Conservation (phyloP, 2,329 filamentous ascomycete genomes). For the Aspergillus pseudoterreus region DNA sequence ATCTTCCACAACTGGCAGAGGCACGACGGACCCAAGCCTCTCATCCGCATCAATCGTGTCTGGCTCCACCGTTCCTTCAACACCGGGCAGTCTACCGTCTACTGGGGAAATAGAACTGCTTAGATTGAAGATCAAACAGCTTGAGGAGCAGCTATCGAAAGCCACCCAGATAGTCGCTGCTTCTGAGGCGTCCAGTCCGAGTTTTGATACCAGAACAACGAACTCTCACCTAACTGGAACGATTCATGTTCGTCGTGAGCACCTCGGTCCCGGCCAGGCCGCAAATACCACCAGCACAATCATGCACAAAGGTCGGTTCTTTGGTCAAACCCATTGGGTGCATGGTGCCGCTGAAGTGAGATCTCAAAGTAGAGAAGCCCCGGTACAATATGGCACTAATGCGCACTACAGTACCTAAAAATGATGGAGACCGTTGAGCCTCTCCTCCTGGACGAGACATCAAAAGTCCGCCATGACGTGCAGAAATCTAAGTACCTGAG, state of each 20-base stretch:
- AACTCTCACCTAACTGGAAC: slow-evolving; percentile 40
- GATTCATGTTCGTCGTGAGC: slow-evolving; percentile 44
- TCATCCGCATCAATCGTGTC: slow-evolving; percentile 7
- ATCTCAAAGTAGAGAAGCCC: neutral
- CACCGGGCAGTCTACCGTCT: slow-evolving; percentile 19
- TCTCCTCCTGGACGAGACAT: slow-evolving; percentile 33
- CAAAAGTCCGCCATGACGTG: slow-evolving; percentile 36
- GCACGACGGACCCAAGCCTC: slow-evolving; percentile 7
- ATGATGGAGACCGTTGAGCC: slow-evolving; percentile 46
- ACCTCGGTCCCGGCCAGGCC: slow-evolving; percentile 24
- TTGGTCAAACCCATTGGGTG: slow-evolving; percentile 57
- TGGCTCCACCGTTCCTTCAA: slow-evolving; percentile 17
- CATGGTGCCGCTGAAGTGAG: slow-evolving; percentile 47
- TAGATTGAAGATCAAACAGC: slow-evolving; percentile 38
- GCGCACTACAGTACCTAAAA: slow-evolving; percentile 11
- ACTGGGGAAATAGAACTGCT: slow-evolving; percentile 36
- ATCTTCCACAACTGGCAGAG: slow-evolving; percentile 4
- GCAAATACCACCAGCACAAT: slow-evolving; percentile 41
- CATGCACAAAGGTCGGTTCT: slow-evolving; percentile 52
- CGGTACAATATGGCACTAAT: neutral
- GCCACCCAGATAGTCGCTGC: slow-evolving; percentile 14
- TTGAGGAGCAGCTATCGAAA: slow-evolving; percentile 43
- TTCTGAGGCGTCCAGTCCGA: slow-evolving; percentile 15
- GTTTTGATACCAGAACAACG: slow-evolving; percentile 35
- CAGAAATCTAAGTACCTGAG: slow-evolving; percentile 53